Conservation (phyloP, 805 yeast genomes). For the Zygosaccharomyces pseudorouxii region DNA sequence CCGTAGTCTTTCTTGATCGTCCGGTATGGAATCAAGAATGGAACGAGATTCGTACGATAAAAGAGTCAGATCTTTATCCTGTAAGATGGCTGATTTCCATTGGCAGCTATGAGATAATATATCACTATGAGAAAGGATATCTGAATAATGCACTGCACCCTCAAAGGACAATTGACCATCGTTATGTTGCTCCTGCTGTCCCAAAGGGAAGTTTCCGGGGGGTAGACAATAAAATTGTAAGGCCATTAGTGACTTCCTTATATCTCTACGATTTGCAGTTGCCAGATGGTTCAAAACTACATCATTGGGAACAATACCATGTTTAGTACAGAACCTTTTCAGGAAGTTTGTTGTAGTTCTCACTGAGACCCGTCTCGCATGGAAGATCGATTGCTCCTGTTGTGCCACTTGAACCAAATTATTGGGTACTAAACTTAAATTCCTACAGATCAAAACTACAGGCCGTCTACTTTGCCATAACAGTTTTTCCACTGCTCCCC, state of each 20-base stretch:
- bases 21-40: conserved; percentile 7
- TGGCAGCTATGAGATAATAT: conserved; percentile 12
- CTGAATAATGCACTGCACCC: conserved; percentile 7
- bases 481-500: conserved; percentile 65
- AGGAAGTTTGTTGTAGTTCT: conserved; percentile 37
- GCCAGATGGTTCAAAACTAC: conserved; percentile 32
- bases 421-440: conserved; percentile 44
- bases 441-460: conserved; percentile 59
- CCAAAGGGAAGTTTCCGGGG: conserved; percentile 9
- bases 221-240: conserved; percentile 37
- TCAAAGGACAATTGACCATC: background rate
- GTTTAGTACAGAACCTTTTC: conserved; percentile 19
- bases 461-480: conserved; percentile 63
- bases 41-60: conserved; percentile 14
- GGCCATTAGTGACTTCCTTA: conserved; percentile 44
- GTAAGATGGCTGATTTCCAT: conserved; percentile 21
- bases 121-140: conserved; percentile 22
- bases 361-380: conserved; percentile 25
- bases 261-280: conserved; percentile 35
- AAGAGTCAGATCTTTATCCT: conserved; percentile 24
- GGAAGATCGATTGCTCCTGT: conserved; percentile 40
- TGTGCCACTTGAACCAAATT: conserved; percentile 43
- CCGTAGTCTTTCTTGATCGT: conserved; percentile 22
- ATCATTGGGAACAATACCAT: conserved; percentile 35
- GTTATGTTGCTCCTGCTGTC: background rate